phyloP scores from a whole-genome alignment of 2,329 filamentous ascomycete species.

The Zasmidium angulare region DNA sequence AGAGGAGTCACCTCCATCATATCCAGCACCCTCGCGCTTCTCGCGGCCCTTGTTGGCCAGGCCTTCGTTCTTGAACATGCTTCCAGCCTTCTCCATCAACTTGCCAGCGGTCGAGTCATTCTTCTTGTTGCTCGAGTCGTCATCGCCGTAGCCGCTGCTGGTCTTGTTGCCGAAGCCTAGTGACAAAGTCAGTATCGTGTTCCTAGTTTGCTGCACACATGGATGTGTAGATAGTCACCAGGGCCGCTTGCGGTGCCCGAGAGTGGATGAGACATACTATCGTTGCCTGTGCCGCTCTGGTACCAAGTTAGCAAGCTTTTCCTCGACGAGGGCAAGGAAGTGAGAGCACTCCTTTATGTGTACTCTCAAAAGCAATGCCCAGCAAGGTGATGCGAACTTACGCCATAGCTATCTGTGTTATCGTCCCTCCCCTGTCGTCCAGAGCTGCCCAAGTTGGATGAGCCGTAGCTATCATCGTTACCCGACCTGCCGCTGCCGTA shows the following conservation, averaged over 20 bases:
- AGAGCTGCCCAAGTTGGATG: conserved; percentile 9
- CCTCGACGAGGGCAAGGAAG: background rate
- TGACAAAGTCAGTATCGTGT: background rate
- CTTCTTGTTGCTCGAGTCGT: conserved; percentile 1
- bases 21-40: conserved; percentile 46
- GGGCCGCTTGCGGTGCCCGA: conserved; percentile 10
- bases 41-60: conserved; percentile 51
- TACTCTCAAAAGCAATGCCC: background rate
- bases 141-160: background rate
- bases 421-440: conserved; percentile 6
- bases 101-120: conserved; percentile 12
- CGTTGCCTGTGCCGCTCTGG: conserved; percentile 5
- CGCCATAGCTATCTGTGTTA: conserved; percentile 2
- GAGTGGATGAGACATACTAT: conserved; percentile 13
- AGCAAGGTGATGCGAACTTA: background rate
- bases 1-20: conserved; percentile 4
- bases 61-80: conserved; percentile 49
- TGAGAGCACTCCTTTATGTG: background rate
- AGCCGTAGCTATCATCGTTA: conserved; percentile 1
- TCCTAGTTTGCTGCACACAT: background rate
- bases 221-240: background rate
- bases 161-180: conserved; percentile 1
- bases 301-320: background rate
- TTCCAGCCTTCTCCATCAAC: conserved; percentile 58
- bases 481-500: conserved; percentile 11